phyloP scores from a whole-genome alignment of 306 rosid species.

The Arachis stenosperma region DNA sequence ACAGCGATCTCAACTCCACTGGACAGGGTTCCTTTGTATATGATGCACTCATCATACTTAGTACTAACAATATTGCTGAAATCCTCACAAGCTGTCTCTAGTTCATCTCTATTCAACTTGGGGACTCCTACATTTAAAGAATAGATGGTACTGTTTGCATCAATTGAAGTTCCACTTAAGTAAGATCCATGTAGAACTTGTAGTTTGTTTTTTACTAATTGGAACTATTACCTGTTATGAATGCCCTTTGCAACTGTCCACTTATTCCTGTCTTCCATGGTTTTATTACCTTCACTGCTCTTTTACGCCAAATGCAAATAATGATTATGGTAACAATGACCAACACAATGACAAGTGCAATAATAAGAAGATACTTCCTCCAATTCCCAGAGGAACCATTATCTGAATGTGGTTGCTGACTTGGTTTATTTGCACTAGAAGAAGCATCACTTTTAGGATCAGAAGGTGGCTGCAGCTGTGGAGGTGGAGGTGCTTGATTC shows the following conservation, averaged over 20 bases:
- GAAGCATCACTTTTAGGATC: conserved; percentile 37
- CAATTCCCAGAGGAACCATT: conserved; percentile 38
- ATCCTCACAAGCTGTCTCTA: conserved; percentile 94
- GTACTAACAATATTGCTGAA: conserved; percentile 77
- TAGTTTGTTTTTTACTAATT: background rate
- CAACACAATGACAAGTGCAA: conserved; percentile 47
- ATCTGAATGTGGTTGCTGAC: conserved; percentile 8
- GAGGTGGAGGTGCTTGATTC: conserved; percentile 42
- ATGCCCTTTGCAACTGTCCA: conserved; percentile 94
- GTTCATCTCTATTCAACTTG: conserved; percentile 75
- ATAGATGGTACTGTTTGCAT: conserved; percentile 7
- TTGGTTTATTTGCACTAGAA: conserved; percentile 28
- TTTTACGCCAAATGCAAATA: conserved; percentile 64
- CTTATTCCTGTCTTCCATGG: conserved; percentile 98
- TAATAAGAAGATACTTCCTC: conserved; percentile 58
- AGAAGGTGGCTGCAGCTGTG: conserved; percentile 37
- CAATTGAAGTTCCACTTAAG: background rate
- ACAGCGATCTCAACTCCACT: conserved; percentile 97
- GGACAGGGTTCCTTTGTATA: conserved; percentile 91
- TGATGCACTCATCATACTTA: conserved; percentile 48
- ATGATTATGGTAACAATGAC: conserved; percentile 47
- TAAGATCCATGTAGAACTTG: conserved; percentile 3
- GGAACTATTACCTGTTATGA: conserved; percentile 73
- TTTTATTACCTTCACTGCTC: conserved; percentile 64
- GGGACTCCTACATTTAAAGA: conserved; percentile 74